phyloP scores from a whole-genome alignment of 495 filamentous ascomycete genomes.

The Annulohypoxylon moriforme region DNA sequence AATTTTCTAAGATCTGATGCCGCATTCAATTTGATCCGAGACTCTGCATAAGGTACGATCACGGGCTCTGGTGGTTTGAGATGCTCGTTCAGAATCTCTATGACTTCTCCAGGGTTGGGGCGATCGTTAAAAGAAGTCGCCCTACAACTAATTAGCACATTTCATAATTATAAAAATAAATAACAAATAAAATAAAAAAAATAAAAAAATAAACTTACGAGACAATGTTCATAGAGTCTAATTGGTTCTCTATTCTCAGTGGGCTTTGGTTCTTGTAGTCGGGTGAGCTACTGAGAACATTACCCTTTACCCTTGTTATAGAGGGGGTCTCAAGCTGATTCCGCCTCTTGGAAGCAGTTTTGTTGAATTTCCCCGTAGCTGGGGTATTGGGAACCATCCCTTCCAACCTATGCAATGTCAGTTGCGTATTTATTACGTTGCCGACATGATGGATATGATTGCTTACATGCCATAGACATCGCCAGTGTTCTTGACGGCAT shows the following conservation, averaged over 20 bases:
- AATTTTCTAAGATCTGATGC: slow-evolving; percentile 91
- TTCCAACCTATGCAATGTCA: slow-evolving; percentile 70
- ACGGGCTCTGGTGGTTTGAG: slow-evolving; percentile 75
- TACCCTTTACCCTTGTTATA: slow-evolving; percentile 57
- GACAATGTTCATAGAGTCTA: slow-evolving; percentile 52
- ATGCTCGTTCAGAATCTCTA: slow-evolving; percentile 85
- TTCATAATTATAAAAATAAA: not conserved
- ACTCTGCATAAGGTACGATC: slow-evolving; percentile 74
- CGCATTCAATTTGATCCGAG: slow-evolving; percentile 82
- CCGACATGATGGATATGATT: not conserved
- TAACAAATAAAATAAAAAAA: not conserved
- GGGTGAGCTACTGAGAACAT: slow-evolving; percentile 60
- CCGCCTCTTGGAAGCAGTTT: slow-evolving; percentile 71
- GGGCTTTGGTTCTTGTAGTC: slow-evolving; percentile 56
- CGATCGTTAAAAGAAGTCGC: slow-evolving; percentile 74
- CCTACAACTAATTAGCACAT: slow-evolving; percentile 46
- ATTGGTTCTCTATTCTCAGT: slow-evolving; percentile 54
- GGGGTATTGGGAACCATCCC: slow-evolving; percentile 80
- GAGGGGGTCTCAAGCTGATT: slow-evolving; percentile 56
- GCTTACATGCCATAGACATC: slow-evolving; percentile 89
- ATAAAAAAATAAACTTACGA: slow-evolving; percentile 54
- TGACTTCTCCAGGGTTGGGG: slow-evolving; percentile 77
- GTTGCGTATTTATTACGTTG: slow-evolving; percentile 15
- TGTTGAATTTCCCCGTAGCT: slow-evolving; percentile 58
- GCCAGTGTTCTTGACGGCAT: slow-evolving; percentile 58